A percentile compares a stretch with the other conserved stretches of the same genome.
Conservation (phyloP, 106 monocot species). For the Dendrobium nobile region DNA sequence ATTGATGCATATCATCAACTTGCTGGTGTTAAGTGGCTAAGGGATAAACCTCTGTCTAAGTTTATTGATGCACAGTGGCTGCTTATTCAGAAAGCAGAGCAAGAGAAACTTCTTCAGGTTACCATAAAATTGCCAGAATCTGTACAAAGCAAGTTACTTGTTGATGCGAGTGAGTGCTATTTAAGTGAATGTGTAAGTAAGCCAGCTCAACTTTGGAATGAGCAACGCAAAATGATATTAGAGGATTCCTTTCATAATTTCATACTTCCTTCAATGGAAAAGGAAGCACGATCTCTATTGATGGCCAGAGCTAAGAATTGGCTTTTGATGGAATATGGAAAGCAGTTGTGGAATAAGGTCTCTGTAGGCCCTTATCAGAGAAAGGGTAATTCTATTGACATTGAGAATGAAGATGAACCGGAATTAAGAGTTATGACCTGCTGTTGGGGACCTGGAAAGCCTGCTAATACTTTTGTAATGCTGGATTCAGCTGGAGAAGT, state of each 20-base stretch:
- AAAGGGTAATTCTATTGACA: constrained; percentile 33
- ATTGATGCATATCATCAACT: constrained; percentile 82
- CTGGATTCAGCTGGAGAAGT: constrained; percentile 92
- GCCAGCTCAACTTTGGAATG: constrained; percentile 84
- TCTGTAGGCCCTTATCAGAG: constrained; percentile 76
- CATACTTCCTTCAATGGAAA: constrained; percentile 89
- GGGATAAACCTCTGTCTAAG: constrained; percentile 63
- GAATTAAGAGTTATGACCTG: constrained; percentile 74
- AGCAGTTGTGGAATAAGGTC: constrained; percentile 76
- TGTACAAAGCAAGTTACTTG: constrained; percentile 47
- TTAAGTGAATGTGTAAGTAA: constrained; percentile 79
- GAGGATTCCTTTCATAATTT: constrained; percentile 65
- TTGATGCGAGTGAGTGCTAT: constrained; percentile 65
- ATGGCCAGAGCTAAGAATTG: constrained; percentile 71
- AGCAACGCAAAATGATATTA: constrained; percentile 74
- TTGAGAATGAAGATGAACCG: constrained; percentile 60
- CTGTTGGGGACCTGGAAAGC: constrained; percentile 95
- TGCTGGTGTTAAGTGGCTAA: constrained; percentile 71
- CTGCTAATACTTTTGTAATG: constrained; percentile 94
- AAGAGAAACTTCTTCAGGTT: constrained; percentile 90
- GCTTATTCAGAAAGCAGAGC: constrained; percentile 91
- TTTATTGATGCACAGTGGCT: constrained; percentile 87
- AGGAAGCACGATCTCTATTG: constrained; percentile 75
- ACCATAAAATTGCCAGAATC: constrained; percentile 66
- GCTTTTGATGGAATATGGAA: constrained; percentile 83